These are phyloP conservation scores for Aspergillus bridgeri DNA, from an alignment of 495 filamentous ascomycete species.

Conservation along the genomic window DNA sequence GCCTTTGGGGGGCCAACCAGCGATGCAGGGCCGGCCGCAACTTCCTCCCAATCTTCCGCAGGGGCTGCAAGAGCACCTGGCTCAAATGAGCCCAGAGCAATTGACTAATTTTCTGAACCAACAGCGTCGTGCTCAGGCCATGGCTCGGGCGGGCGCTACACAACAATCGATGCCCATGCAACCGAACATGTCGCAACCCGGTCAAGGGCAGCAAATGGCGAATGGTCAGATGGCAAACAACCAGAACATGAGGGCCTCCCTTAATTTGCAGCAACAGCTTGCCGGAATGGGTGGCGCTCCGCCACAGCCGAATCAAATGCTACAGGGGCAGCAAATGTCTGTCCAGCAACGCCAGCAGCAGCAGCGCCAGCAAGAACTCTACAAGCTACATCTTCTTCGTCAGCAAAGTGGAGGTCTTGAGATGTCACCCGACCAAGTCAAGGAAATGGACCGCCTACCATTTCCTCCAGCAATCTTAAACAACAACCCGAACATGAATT, in stretches of 20 bases:
- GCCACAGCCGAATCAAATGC: constrained; percentile 26
- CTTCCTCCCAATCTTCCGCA: constrained; percentile 36
- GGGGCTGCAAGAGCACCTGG: constrained; percentile 32
- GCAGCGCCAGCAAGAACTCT: constrained; percentile 33
- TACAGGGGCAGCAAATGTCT: constrained; percentile 36
- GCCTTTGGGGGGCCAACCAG: constrained; percentile 22
- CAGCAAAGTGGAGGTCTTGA: constrained; percentile 40
- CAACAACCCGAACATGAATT: constrained; percentile 28
- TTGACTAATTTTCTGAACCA: constrained; percentile 35
- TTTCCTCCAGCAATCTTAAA: constrained; percentile 42
- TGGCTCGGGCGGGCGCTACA: constrained; percentile 21
- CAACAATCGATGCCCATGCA: constrained; percentile 32
- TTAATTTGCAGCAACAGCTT: constrained; percentile 32
- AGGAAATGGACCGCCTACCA: constrained; percentile 45
- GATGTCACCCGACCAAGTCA: constrained; percentile 42
- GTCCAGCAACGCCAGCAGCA: constrained; percentile 33
- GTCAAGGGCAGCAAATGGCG: constrained; percentile 37
- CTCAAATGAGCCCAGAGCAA: constrained; percentile 35
- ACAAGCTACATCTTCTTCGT: constrained; percentile 35
- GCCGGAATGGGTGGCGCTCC: constrained; percentile 32
- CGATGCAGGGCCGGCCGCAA: constrained; percentile 34
- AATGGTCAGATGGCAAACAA: constrained; percentile 37
- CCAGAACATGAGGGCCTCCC: constrained; percentile 31
- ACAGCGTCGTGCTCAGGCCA: constrained; percentile 26
- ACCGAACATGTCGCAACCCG: constrained; percentile 29